Evolutionary conservation across 176 grass and related monocot genomes (phyloP), one percentile per base, ranked within the genome.

Genomic region (Oryza coarctata): DNA sequence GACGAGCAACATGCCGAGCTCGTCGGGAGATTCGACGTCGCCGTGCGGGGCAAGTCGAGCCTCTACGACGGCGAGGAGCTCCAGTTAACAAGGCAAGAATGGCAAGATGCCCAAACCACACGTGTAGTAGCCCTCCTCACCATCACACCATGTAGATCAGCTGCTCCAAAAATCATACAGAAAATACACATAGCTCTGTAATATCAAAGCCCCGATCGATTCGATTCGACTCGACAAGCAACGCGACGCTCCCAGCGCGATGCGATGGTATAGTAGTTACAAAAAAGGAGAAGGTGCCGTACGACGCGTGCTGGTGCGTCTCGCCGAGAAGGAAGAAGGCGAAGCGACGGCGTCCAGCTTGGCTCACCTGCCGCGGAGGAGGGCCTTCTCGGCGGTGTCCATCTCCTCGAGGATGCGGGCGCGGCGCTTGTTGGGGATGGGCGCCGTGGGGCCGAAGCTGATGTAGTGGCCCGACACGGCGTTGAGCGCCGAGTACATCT

Each of bases 401-500:
- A 96, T 88, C 89, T 99, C 97, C 89, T 99, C 97, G 71, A 99
- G 84, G 85, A 99, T 96, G 83, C 97, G 89, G 1, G 90, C 74
- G 85, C 92, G 92, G 83, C 97, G 97, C 93, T 99, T 99, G 73
- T 88, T 79, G 12, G 93, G 97, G 81, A 99, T 99, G 76, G 97
- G 87, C 35, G 93, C 97, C 3, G 91, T 96, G 83, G 97, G 93
- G 80, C 97, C 97, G 80, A 99, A 99, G 88, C 97, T 96, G 89
- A 99, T 90, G 89, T 99, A 99, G 87, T 99, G 97, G 17, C 93
- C 97, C 3, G 97, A 99, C 17, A 96, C 91, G 75, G 97, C 97
- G 79, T 99, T 99, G 78, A 99, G 85, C 49, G 97, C 97, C 28
- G 97, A 96, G 85, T 99, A 99, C 86, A 96, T 96, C 80, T 99